Evolutionary conservation across 352 stramenopile genomes (phyloP).

Genomic region (Phytophthora nicotianae): DNA sequence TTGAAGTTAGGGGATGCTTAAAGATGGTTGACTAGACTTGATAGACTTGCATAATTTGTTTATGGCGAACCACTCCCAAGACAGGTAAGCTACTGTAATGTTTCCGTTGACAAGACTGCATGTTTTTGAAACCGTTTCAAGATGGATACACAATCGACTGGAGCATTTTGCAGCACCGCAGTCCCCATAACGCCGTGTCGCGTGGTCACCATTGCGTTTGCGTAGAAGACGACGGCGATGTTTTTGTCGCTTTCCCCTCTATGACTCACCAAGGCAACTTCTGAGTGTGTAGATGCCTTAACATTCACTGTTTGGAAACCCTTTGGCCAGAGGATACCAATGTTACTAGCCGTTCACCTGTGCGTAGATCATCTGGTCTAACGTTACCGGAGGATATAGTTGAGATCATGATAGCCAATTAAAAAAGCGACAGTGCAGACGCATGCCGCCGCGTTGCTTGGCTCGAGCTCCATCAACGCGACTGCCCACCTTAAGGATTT

Average conservation of each 20-base stretch:
- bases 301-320: too few relatives aligned
- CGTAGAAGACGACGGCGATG: background rate
- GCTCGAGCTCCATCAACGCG: background rate
- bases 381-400: background rate
- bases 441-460: too few relatives aligned
- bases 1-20: background rate
- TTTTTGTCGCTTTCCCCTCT: background rate
- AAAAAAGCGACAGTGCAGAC: too few relatives aligned
- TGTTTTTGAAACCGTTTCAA: slow-evolving; percentile 14
- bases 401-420: too few relatives aligned
- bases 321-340: background rate
- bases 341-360: background rate
- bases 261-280: background rate
- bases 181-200: background rate
- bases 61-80: too few relatives aligned
- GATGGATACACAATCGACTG: slow-evolving; percentile 15
- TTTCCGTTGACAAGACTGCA: slow-evolving; percentile 12
- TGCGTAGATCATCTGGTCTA: background rate
- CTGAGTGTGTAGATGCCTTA: too few relatives aligned
- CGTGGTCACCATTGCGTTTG: slow-evolving; percentile 7
- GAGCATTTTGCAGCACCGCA: slow-evolving; percentile 4
- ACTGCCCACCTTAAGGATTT: slow-evolving; percentile 1
- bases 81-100: background rate
- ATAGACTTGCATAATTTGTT: background rate
- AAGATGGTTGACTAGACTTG: background rate